Evolutionary conservation across 192 early-diverging fungal species (phyloP).

Genomic region (Polychytrium aggregatum): DNA sequence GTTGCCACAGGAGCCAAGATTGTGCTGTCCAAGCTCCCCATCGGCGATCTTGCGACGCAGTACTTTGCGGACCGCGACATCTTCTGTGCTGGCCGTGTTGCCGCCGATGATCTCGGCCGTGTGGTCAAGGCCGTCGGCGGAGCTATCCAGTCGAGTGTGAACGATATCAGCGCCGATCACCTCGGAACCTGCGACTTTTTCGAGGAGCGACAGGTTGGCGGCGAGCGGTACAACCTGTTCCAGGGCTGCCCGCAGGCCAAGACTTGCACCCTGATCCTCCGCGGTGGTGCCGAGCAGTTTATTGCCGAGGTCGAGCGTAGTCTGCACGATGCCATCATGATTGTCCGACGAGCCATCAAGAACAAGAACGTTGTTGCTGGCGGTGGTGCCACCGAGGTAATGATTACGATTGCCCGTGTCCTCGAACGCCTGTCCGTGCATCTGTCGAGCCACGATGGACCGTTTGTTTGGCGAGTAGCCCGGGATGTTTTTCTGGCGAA

Average conservation of each 20-base stretch:
- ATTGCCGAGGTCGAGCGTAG: slow-evolving; percentile 97
- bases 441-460: too few relatives aligned
- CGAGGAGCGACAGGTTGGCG: slow-evolving; percentile 94
- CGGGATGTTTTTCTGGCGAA: too few relatives aligned
- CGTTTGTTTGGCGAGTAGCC: too few relatives aligned
- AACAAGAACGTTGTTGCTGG: slow-evolving; percentile 94
- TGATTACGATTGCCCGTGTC: too few relatives aligned
- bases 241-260: slow-evolving; percentile 84
- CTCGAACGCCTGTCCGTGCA: too few relatives aligned
- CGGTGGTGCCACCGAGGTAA: slow-evolving; percentile 86
- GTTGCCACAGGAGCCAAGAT: slow-evolving; percentile 92
- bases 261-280: slow-evolving; percentile 90
- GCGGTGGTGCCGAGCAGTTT: slow-evolving; percentile 98
- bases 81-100: slow-evolving; percentile 96
- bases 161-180: slow-evolving; percentile 68
- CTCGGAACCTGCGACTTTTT: slow-evolving; percentile 83
- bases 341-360: slow-evolving; percentile 94
- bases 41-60: slow-evolving; percentile 97
- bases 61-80: slow-evolving; percentile 99
- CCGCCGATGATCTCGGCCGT: slow-evolving; percentile 84
- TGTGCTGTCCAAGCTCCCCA: slow-evolving; percentile 92
- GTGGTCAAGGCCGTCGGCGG: slow-evolving; percentile 94
- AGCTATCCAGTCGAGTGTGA: slow-evolving; percentile 79
- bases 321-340: slow-evolving; percentile 99
- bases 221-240: slow-evolving; percentile 95